A percentile compares a stretch with the other conserved stretches of the same genome.
Evolutionary conservation across 352 stramenopile genomes (phyloP).

Genomic region (Phytopythium boreale): DNA sequence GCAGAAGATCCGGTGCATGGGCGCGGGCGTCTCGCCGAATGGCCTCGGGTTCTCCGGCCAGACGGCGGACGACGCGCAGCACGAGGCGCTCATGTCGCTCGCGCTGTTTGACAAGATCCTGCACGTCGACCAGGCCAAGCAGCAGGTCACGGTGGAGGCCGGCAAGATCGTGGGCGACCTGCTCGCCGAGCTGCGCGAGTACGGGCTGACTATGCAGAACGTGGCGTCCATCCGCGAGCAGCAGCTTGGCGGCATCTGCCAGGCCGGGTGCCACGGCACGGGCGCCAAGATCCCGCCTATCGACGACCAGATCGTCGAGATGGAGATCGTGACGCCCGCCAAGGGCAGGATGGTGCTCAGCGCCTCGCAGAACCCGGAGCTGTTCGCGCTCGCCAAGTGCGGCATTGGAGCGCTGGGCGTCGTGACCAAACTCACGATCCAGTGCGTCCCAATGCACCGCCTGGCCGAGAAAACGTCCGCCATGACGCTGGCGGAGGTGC

Average conservation of each 20-base stretch:
- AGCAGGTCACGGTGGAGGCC: slow-evolving; percentile 92
- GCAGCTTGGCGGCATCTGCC: slow-evolving; percentile 96
- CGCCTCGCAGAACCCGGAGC: slow-evolving; percentile 63
- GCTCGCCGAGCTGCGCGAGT: slow-evolving; percentile 63
- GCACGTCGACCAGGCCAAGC: slow-evolving; percentile 84
- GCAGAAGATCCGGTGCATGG: slow-evolving; percentile 91
- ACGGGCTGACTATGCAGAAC: slow-evolving; percentile 97
- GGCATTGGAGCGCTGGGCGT: slow-evolving; percentile 95
- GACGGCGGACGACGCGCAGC: slow-evolving; percentile 12
- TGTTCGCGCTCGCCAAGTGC: slow-evolving; percentile 93
- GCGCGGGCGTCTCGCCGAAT: slow-evolving; percentile 96
- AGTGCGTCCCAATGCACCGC: slow-evolving; percentile 92
- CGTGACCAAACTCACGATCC: slow-evolving; percentile 95
- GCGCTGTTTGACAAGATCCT: slow-evolving; percentile 92
- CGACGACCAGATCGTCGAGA: slow-evolving; percentile 95
- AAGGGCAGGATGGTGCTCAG: slow-evolving; percentile 89
- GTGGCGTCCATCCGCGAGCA: slow-evolving; percentile 98
- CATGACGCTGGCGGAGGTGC: slow-evolving; percentile 86
- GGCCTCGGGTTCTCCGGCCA: slow-evolving; percentile 89
- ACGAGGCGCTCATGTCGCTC: slow-evolving; percentile 90
- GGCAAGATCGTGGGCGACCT: slow-evolving; percentile 74
- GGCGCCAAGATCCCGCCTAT: slow-evolving; percentile 93
- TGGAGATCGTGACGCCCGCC: slow-evolving; percentile 95
- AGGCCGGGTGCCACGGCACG: slow-evolving; percentile 95
- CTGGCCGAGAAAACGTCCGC: slow-evolving; percentile 94